Base-by-base conservation (phyloP, 257 asterid species). In the Solanum infundibuliforme region DNA sequence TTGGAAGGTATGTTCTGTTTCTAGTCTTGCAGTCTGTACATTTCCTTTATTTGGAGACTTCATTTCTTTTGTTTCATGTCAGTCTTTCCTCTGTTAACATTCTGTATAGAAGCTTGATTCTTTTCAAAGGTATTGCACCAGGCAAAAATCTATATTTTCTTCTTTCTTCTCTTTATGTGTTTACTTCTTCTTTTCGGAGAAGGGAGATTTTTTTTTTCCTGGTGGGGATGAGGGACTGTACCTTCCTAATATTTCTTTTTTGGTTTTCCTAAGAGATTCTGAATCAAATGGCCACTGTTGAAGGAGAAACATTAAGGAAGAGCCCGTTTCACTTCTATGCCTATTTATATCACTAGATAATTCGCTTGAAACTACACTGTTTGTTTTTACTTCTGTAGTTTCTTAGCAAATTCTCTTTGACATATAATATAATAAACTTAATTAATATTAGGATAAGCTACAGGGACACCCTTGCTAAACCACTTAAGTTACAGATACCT, bases 1-100 rank as follows among this genome's bases (percentile, higher is more conserved):
- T 88, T 97, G 99, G 99, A 91, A 96, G 99, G 99, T 96, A 93
- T 88, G 23, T 52, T 74, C 43, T 21, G 38, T 88, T 38, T 69
- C 66, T 74, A 31, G 1, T n/a, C 34, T 68, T 83, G 9, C 69
- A 5, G 7, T 87, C 46, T 52, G 32, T 65, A 32, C 66, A 60
- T 21, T 38, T 27, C 39, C 14, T 66, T 88, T 77, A 83, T 83
- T 75, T 46, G 85, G 32, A 48, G 86, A 82, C 31, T 48, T 46
- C 29, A 79, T 31, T 79, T 31, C 16, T 48, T 82, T 82, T 74
- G 35, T 82, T 29, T 82, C 69, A 48, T 31, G 43, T 48, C 5
- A 4, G 58, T 81, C 68, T 46, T 81, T 81, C 10, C 60, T 81
- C 85, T 75, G 21, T 31, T 46, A 72, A 39, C 34, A 39, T 27